Evolutionary conservation across 345 rosid species (phyloP), one percentile per base, ranked within the genome.

Genomic region (Rhizophora apiculata): DNA sequence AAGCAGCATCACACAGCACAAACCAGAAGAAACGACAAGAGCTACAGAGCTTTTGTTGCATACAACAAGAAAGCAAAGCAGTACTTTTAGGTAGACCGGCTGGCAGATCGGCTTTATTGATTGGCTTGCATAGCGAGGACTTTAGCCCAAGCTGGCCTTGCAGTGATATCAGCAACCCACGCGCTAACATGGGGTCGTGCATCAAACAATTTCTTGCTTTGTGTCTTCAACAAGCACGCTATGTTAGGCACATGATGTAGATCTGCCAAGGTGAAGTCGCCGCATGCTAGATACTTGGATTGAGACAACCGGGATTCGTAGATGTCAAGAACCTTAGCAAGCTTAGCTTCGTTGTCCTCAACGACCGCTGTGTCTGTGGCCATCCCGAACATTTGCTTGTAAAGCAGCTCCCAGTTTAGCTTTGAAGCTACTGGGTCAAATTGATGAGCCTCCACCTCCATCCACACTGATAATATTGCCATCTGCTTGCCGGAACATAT

Each of bases 361-460:
- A 85, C 91, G 15, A 56, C 89, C 0, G 85, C 84, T 20, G 74
- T 7, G 78, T 93, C 94, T 0, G 87, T 64, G 5, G 78, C 39
- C 81, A 70, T 6, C 56, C 91, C 93, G 13, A 83, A 77, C 27
- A 79, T 3, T 8, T 78, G 72, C 91, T 93, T 93, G 61, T 10
- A 63, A 5, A 70, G 34, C 0, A 79, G 66, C 70, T 91, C 98
- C 86, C 87, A 87, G n/a, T 18, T 65, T 62, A 93, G 81, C 77
- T 85, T 85, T 49, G 88, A 69, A 54, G 84, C 85, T 29, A 68
- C 72, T 48, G 90, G 83, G 6, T 90, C 93, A 59, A 80, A 90
- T n/a, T 89, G 84, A 20, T 85, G 90, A 8, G 82, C 83, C 76
- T 93, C 98, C 6, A 85, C 90, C 80, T 93, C 87, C 68, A 18